Conservation (phyloP, 225 moss, liverwort and hornwort genomes). For the Sphagnum contortum region DNA sequence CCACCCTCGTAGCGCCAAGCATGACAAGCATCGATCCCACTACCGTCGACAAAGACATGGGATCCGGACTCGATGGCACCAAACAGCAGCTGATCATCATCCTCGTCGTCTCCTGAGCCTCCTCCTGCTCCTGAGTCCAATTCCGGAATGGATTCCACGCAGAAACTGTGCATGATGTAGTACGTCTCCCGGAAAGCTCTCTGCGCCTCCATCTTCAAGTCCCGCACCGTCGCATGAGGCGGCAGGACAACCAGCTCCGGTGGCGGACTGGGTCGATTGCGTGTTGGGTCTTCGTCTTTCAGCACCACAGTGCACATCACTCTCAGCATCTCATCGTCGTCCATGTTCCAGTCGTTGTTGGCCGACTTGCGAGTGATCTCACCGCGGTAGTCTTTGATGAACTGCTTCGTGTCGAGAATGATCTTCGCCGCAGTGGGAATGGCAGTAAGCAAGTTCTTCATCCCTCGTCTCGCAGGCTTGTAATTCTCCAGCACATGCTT, state of each 20-base stretch:
- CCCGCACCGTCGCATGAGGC: slow-evolving; percentile 88
- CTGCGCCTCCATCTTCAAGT: slow-evolving; percentile 88
- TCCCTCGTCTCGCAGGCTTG: slow-evolving; percentile 87
- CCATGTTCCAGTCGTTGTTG: slow-evolving; percentile 97
- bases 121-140: slow-evolving; percentile 18
- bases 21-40: slow-evolving; percentile 76
- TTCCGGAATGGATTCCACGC: slow-evolving; percentile 81
- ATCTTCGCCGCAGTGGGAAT: slow-evolving; percentile 95
- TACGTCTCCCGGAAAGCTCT: slow-evolving; percentile 97
- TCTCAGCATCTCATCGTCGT: slow-evolving; percentile 85
- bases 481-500: slow-evolving; percentile 95
- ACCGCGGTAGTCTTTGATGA: slow-evolving; percentile 95
- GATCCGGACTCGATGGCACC: slow-evolving; percentile 92
- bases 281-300: slow-evolving; percentile 70
- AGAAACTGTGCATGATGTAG: slow-evolving; percentile 84
- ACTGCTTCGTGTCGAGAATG: slow-evolving; percentile 91
- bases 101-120: slow-evolving; percentile 14
- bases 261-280: slow-evolving; percentile 92
- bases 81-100: slow-evolving; percentile 81
- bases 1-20: slow-evolving; percentile 99
- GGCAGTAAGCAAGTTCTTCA: slow-evolving; percentile 78
- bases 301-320: slow-evolving; percentile 94
- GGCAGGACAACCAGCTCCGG: slow-evolving; percentile 90
- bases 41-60: slow-evolving; percentile 72
- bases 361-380: slow-evolving; percentile 91